Conservation (phyloP, 2,329 filamentous ascomycete species). For the Phaeosphaeriaceae sp. region DNA sequence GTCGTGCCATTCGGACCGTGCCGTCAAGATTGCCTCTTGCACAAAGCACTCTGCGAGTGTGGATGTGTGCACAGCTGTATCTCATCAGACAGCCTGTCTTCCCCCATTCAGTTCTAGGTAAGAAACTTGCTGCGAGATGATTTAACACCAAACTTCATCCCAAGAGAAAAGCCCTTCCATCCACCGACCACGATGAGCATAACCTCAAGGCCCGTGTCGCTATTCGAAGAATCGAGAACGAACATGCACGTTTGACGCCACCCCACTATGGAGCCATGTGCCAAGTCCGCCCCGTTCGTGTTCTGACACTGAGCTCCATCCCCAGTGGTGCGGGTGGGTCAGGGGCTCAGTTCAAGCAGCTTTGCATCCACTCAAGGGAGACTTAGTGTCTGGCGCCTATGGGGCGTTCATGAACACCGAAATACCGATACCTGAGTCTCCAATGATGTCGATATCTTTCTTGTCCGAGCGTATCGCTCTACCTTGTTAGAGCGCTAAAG, state of each 20-base stretch:
- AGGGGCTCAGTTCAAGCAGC: not conserved
- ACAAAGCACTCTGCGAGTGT: not conserved
- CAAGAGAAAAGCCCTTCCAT: not conserved
- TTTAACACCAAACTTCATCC: not conserved
- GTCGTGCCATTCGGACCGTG: not conserved
- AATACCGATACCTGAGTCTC: not conserved
- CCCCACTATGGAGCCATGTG: not conserved
- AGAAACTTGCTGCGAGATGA: not conserved
- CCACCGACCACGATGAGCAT: not conserved
- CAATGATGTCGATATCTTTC: not conserved
- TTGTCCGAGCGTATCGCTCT: not conserved
- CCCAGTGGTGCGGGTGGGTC: not conserved
- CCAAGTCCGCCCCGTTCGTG: not conserved
- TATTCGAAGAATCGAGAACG: not conserved
- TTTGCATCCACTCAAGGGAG: not conserved
- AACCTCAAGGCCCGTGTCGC: not conserved
- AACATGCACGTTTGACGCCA: not conserved
- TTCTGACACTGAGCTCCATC: not conserved
- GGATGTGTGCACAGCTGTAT: not conserved
- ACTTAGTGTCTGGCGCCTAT: not conserved
- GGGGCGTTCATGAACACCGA: not conserved
- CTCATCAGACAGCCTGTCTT: not conserved
- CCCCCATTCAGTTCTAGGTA: not conserved
- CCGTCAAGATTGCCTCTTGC: not conserved
- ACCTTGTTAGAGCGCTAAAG: not conserved